Evolutionary conservation across 129 eudicot genomes (phyloP).

Genomic region (Chrysanthemum lavandulifolium): DNA sequence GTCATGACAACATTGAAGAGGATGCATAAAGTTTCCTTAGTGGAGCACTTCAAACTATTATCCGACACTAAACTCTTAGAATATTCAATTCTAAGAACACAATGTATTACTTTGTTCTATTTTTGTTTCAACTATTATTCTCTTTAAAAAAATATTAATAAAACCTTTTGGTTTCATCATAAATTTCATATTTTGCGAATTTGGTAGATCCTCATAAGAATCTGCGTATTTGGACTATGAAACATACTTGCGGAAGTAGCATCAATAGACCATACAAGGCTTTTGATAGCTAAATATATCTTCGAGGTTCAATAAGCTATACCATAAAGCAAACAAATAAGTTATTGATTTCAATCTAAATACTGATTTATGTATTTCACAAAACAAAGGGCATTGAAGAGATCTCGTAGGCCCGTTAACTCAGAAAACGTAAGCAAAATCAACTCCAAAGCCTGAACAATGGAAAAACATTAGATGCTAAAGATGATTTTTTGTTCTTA

Average conservation of each 20-base stretch:
- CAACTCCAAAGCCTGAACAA: constrained; percentile 77
- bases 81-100: no score
- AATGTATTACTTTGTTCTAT: no score
- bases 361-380: no score
- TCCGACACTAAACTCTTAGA: no score
- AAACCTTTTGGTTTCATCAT: no score
- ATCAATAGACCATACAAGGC: constrained; percentile 32
- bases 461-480: constrained; percentile 12
- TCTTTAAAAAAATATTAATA: no score
- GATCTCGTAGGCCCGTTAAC: constrained; percentile 73
- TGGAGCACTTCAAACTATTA: no score
- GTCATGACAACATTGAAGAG: no score
- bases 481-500: not conserved
- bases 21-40: no score
- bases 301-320: no score
- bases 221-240: constrained; percentile 8
- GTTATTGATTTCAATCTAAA: not conserved
- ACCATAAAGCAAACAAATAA: not conserved
- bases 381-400: constrained; percentile 39
- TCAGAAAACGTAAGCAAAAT: constrained; percentile 90
- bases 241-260: constrained; percentile 54
- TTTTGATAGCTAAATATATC: no score
- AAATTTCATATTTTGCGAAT: constrained; percentile 48
- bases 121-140: no score
- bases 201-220: constrained; percentile 70